These are phyloP conservation scores for Colletotrichum shisoi DNA, from an alignment of 2,329 filamentous ascomycete species.

Conservation along the genomic window DNA sequence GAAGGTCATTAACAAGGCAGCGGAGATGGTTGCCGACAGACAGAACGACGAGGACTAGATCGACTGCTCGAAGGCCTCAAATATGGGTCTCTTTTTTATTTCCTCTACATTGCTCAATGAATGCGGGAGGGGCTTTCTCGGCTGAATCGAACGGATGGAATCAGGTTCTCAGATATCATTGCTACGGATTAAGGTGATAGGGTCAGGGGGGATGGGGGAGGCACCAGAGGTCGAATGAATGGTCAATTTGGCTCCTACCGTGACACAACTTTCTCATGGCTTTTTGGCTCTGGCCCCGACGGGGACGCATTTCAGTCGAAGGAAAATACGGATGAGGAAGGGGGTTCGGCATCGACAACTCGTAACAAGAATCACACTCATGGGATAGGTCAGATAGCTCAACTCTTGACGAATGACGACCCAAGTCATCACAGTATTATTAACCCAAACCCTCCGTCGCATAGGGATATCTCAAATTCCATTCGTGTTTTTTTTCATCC, in stretches of 20 bases:
- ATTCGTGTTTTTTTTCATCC: constrained; percentile 14
- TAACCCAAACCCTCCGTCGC: background rate
- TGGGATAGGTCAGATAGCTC: constrained; percentile 16
- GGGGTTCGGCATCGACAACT: background rate
- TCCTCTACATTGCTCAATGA: background rate
- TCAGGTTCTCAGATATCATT: background rate
- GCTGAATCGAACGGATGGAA: background rate
- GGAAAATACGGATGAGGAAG: background rate
- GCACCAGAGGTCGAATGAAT: background rate
- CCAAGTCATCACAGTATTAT: constrained; percentile 32
- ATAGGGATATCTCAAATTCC: background rate
- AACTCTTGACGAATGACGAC: constrained; percentile 21
- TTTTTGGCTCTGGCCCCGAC: background rate
- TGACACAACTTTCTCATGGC: background rate
- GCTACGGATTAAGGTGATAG: background rate
- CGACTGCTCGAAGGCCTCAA: background rate
- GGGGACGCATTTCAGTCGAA: background rate
- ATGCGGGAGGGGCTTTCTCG: background rate
- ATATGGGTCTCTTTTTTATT: too few species aligned
- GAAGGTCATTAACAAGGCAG: constrained; percentile 59
- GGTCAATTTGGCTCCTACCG: background rate
- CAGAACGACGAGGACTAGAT: constrained; percentile 61
- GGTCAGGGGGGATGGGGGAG: background rate
- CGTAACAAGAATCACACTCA: constrained; percentile 1
- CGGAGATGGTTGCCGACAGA: constrained; percentile 62